Conservation (phyloP, 768 basidiomycete species). For the Calocera viscosa region DNA sequence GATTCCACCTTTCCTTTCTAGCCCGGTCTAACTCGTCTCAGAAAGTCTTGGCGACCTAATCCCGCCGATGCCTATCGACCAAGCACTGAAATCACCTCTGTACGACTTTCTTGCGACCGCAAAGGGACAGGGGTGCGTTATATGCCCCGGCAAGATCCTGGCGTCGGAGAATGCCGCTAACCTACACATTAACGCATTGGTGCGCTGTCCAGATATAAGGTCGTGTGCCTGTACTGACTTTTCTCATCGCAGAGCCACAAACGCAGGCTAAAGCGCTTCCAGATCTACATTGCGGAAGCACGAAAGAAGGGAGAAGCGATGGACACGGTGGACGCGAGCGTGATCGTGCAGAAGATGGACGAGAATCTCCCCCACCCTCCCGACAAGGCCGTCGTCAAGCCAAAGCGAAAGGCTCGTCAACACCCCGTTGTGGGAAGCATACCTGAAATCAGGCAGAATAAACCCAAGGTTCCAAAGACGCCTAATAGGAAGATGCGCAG, state of each 20-base stretch:
- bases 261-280: constrained; percentile 12
- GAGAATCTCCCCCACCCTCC: neutral
- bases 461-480: neutral
- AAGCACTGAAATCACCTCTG: constrained; percentile 52
- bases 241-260: constrained; percentile 7
- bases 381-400: neutral
- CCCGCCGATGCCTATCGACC: constrained; percentile 37
- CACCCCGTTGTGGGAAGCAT: neutral
- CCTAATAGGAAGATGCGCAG: neutral
- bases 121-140: constrained; percentile 45
- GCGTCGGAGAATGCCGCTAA: constrained; percentile 46
- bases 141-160: constrained; percentile 63
- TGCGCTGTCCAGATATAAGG: constrained; percentile 16
- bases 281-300: neutral
- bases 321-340: neutral
- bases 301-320: neutral
- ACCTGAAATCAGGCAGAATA: neutral
- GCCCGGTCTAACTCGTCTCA: neutral
- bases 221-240: neutral
- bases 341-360: neutral
- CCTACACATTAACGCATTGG: constrained; percentile 50
- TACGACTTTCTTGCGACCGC: constrained; percentile 47
- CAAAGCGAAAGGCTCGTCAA: neutral
- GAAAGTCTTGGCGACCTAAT: constrained; percentile 28
- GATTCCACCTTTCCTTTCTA: neutral